Base-by-base conservation (phyloP, 768 basidiomycete genomes). In the Phanerodontia chrysosporium region DNA sequence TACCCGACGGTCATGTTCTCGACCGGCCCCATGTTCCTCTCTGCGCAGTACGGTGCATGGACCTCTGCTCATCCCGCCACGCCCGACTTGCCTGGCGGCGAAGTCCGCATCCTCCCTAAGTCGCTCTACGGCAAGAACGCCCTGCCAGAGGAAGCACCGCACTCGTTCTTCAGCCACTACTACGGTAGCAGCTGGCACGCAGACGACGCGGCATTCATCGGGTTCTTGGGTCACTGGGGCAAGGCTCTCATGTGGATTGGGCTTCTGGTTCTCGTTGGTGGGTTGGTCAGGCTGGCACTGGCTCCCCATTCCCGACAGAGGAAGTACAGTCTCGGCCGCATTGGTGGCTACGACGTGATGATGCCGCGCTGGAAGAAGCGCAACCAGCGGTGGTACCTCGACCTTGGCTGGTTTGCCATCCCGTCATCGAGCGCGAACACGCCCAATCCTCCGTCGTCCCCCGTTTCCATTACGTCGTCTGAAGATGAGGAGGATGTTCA, bases 1-100 rank as follows among this genome's bases (percentile, higher is more conserved):
- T 99, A 99, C 66, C 97, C 97, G 30, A 99, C 97, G 27, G 97
- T 99, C 78, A 99, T 99, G 97, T 99, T 99, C 75, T 94, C 94
- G 55, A 99, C 97, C 0, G 96, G 96, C 1, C 97, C 97, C 67
- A 99, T 99, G 97, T 99, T 98, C 75, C 76, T 99, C 13, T 98
- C 95, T 0, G 86, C 89, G 2, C 93, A 97, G 70, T 96, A 96
- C 72, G 91, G 92, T 44, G 79, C 95, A 53, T 98, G 91, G 74
- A 82, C 83, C 5, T 78, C 89, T 3, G 80, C 86, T 12, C 83
- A 91, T 57, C 81, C 84, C 29, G 76, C 76, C 14, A 82, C 83
- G 18, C 70, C 75, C 1, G 73, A 74, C 7, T 67, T 72, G 8
- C 84, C 85, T n/a, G 78, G 83, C 14, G 80, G 82, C 24, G 87